Evolutionary conservation across 2,329 filamentous ascomycete species (phyloP).

Genomic region (Gaeumannomyces sp.): DNA sequence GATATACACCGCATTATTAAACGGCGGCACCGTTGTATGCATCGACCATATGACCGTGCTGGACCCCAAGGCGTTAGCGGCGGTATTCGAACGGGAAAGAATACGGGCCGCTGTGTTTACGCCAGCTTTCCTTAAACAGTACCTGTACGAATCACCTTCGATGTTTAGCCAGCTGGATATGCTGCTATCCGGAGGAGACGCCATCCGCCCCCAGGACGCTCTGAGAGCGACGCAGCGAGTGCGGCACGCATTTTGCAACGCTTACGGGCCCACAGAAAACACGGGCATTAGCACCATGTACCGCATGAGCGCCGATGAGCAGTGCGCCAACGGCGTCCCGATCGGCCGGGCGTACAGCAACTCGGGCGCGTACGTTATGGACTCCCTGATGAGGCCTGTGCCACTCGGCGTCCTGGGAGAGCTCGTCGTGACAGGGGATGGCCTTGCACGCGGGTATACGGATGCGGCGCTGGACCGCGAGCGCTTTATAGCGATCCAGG

Average conservation of each 20-base stretch:
- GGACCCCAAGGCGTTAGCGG: not conserved
- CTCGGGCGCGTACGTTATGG: conserved; percentile 32
- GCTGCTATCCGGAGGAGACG: not conserved
- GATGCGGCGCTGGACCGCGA: conserved; percentile 9
- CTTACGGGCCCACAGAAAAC: not conserved
- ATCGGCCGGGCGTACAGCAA: not conserved
- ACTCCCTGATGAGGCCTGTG: conserved; percentile 19
- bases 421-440: conserved; percentile 19
- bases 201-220: not conserved
- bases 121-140: not conserved
- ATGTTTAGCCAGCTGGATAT: not conserved
- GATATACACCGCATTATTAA: not conserved
- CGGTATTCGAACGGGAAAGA: not conserved
- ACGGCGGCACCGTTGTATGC: not conserved
- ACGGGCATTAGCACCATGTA: not conserved
- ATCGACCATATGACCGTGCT: not conserved
- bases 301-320: not conserved
- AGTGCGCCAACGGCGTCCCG: not conserved
- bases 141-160: not conserved
- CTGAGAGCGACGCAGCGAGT: not conserved
- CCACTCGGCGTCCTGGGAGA: conserved; percentile 16
- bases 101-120: not conserved
- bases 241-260: conserved; percentile 6
- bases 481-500: conserved; percentile 13
- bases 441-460: conserved; percentile 34